Base-by-base conservation (phyloP, 208 protist genomes). In the Lotmaria passim region DNA sequence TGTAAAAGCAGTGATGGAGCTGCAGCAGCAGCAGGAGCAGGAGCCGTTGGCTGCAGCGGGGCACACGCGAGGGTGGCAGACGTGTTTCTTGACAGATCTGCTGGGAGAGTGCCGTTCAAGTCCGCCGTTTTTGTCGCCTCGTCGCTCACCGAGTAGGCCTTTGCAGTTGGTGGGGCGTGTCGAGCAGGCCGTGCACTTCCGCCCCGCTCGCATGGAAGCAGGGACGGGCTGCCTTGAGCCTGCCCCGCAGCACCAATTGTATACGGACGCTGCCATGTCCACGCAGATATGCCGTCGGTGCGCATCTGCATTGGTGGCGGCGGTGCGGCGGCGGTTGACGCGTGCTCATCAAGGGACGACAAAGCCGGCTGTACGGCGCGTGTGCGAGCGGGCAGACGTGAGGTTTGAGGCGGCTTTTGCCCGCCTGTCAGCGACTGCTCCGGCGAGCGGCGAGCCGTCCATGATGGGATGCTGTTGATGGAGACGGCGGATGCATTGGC, bases 321-420 rank as follows among this genome's bases (percentile, higher is more conserved):
- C 0, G 53, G n/a, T 2, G 14, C 21, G 3, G 39, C 53, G 17
- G 53, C 11, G 21, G 19, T 11, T 1, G 30, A 5, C n/a, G 14
- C 34, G 15, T 39, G 53, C 53, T 2, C n/a, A 1, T 59, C 31
- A 7, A 15, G 19, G 1, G 34, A 34, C 38, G 31, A 24, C 24
- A 11, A 30, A 12, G 19, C 33, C 56, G 46, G 8, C 38, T 15
- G 56, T 11, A 38, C 38, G 7, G 34, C 38, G 11, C 56, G 56
- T 44, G 38, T 47, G 38, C 56, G 56, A 61, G 56, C 23, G 8
- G 56, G 56, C 7, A 61, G 56, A 4, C 56, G 56, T 21, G 56
- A 61, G 24, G 56, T 48, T 10, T 15, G 56, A 19, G 17, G 17
- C 19, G 38, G 38, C 17, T 48, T 24, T 30, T 34, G 3, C 24